Evolutionary conservation across 208 protist genomes (phyloP).

Genomic region (Trypanosoma cruzi): DNA sequence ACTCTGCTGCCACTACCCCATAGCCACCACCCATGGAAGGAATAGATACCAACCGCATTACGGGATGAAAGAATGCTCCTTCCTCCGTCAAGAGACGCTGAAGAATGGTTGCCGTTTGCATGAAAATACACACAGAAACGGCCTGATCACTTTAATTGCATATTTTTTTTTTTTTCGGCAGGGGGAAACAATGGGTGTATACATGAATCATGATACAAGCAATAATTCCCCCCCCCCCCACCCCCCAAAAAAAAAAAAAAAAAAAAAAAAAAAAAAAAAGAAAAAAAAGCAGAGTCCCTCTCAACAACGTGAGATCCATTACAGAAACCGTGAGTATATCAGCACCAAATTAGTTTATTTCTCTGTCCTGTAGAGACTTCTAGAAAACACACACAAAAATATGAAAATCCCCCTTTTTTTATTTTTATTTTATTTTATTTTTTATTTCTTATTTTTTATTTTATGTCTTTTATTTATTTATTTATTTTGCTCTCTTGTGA

Average conservation of each 20-base stretch:
- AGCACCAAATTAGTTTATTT: not conserved
- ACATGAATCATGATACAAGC: not conserved
- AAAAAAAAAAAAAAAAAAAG: constrained; percentile 7
- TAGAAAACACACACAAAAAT: no score
- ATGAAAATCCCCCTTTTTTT: no score
- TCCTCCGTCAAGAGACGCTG: constrained; percentile 66
- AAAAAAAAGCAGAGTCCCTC: not conserved
- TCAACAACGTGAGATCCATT: not conserved
- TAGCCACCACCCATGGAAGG: constrained; percentile 86
- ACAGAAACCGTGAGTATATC: not conserved
- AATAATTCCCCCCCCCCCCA: no score
- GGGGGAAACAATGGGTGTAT: not conserved
- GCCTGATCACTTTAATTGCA: not conserved
- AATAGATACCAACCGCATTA: constrained; percentile 47
- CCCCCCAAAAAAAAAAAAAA: not conserved
- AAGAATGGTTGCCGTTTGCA: constrained; percentile 33
- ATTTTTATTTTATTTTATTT: no score
- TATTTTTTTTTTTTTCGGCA: not conserved
- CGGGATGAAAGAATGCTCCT: constrained; percentile 47
- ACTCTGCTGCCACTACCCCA: constrained; percentile 52
- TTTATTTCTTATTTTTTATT: constrained; percentile 7
- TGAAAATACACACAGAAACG: not conserved
- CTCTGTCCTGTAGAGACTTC: not conserved
- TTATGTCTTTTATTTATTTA: no score
- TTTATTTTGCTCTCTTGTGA: no score